Conservation (phyloP, 106 monocot genomes). For the Ottelia alismoides region DNA sequence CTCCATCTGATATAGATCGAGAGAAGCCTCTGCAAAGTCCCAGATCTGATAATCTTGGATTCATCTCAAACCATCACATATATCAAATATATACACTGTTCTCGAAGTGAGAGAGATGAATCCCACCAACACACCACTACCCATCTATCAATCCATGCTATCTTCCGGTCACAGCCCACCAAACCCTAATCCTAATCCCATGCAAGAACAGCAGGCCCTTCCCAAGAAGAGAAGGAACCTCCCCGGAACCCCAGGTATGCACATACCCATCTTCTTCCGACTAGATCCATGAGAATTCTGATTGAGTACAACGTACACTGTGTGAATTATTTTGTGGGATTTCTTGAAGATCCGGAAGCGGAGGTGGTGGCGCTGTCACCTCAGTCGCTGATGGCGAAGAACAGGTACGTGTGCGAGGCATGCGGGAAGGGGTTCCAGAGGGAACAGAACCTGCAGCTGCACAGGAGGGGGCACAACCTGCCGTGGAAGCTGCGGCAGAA, state of each 20-base stretch:
- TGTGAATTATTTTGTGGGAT: not conserved
- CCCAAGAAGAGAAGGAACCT: conserved; percentile 19
- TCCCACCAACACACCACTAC: too few relatives aligned
- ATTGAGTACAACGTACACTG: too few relatives aligned
- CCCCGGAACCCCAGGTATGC: conserved; percentile 15
- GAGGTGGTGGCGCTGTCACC: conserved; percentile 48
- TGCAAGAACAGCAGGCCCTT: too few relatives aligned
- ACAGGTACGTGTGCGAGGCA: conserved; percentile 54
- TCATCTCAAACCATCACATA: too few relatives aligned
- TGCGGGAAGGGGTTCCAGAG: conserved; percentile 54
- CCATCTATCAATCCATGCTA: too few relatives aligned
- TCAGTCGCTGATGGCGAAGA: conserved; percentile 36
- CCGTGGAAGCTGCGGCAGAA: conserved; percentile 51
- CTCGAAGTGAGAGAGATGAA: too few relatives aligned
- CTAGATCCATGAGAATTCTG: not conserved
- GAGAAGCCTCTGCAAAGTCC: too few relatives aligned
- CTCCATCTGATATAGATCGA: too few relatives aligned
- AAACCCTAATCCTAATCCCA: too few relatives aligned
- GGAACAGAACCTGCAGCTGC: conserved; percentile 56
- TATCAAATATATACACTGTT: too few relatives aligned
- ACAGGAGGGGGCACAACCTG: conserved; percentile 47
- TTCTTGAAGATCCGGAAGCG: conserved; percentile 8
- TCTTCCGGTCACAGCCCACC: too few relatives aligned
- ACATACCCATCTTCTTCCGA: not conserved
- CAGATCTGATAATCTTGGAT: too few relatives aligned